These are phyloP conservation scores for Cochlearia excelsa DNA, from an alignment of 345 rosid genomes.

Conservation along the genomic window DNA sequence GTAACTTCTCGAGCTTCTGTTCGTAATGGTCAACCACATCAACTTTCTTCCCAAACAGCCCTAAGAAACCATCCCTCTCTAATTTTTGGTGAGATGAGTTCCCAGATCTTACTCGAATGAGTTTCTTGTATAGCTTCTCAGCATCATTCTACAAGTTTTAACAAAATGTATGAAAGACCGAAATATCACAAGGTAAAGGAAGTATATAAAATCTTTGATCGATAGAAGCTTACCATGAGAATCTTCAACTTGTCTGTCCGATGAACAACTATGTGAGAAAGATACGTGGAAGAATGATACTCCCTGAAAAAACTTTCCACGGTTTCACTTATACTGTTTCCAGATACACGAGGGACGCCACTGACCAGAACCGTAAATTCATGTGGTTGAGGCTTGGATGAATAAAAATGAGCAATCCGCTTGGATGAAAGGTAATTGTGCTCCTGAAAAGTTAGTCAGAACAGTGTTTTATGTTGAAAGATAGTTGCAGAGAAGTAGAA, in stretches of 20 bases:
- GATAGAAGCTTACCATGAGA: slow-evolving; percentile 55
- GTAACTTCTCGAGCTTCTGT: slow-evolving; percentile 62
- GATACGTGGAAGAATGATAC: slow-evolving; percentile 74
- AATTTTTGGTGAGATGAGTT: slow-evolving; percentile 34
- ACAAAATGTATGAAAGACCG: slow-evolving; percentile 13
- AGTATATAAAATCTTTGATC: not conserved
- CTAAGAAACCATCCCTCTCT: slow-evolving; percentile 64
- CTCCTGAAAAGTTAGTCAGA: slow-evolving; percentile 52
- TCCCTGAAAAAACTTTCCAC: slow-evolving; percentile 80
- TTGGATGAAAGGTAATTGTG: slow-evolving; percentile 53
- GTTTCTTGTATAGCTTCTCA: slow-evolving; percentile 59
- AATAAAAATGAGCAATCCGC: slow-evolving; percentile 61
- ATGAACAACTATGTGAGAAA: slow-evolving; percentile 63
- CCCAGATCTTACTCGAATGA: slow-evolving; percentile 49
- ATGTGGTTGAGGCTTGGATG: slow-evolving; percentile 70
- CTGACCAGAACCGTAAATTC: slow-evolving; percentile 77
- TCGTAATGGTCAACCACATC: slow-evolving; percentile 57
- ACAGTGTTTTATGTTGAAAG: not conserved
- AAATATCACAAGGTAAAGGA: not conserved
- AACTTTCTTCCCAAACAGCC: slow-evolving; percentile 65
- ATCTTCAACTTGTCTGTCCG: slow-evolving; percentile 57
- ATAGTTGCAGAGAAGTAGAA: slow-evolving; percentile 12
- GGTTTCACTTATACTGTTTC: slow-evolving; percentile 52
- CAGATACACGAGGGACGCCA: slow-evolving; percentile 55
- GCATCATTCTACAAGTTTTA: slow-evolving; percentile 51